These are phyloP conservation scores for Ophiostoma sp. DNA, from an alignment of 2,329 filamentous ascomycete genomes.

Conservation along the genomic window DNA sequence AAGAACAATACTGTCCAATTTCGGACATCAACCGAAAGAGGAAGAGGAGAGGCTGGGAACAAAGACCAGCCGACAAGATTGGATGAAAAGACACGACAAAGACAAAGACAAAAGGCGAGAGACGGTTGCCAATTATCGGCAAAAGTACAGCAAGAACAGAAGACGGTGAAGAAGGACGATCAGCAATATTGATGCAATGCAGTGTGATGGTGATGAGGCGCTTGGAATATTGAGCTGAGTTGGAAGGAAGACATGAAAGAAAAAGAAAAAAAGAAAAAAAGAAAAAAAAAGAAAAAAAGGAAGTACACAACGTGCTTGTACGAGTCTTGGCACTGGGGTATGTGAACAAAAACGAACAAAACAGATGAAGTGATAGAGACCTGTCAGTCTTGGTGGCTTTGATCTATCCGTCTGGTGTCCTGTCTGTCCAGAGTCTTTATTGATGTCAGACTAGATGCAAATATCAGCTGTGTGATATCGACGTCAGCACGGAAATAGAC, in stretches of 20 bases:
- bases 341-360: no score
- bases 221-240: neutral
- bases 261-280: neutral
- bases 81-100: neutral
- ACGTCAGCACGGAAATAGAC: neutral
- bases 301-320: neutral
- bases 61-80: neutral
- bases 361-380: neutral
- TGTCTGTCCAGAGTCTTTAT: neutral
- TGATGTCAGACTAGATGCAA: neutral
- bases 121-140: no score
- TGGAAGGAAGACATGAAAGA: no score
- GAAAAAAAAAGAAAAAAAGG: neutral
- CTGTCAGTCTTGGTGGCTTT: constrained; percentile 7
- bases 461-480: neutral
- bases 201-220: neutral
- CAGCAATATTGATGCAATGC: constrained; percentile 4
- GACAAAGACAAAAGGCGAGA: neutral
- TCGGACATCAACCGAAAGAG: neutral
- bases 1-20: constrained; percentile 1
- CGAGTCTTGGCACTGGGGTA: constrained; percentile 8
- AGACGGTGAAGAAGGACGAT: neutral
- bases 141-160: neutral
- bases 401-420: neutral
- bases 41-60: neutral